These are phyloP conservation scores for Metroxylon sagu DNA, from an alignment of 176 grass and related monocot species.

Conservation along the genomic window DNA sequence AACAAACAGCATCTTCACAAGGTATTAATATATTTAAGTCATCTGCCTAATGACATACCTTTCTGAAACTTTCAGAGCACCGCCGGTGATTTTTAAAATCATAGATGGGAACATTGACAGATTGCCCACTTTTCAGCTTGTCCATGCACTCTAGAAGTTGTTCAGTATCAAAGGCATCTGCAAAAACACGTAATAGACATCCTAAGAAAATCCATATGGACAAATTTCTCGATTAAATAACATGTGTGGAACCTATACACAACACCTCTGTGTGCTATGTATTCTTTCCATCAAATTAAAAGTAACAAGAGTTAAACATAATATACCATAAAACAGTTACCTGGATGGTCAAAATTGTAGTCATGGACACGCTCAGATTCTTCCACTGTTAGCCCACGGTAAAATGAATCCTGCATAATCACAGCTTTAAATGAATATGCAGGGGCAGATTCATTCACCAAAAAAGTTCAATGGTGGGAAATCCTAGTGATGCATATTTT, in stretches of 20 bases:
- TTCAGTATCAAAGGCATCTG: conserved; percentile 97
- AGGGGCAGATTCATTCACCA: no score
- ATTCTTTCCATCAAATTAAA: no score
- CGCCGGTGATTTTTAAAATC: conserved; percentile 92
- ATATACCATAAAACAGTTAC: conserved; percentile 36
- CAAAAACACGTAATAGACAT: conserved; percentile 1
- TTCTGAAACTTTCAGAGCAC: conserved; percentile 74
- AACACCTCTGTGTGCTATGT: no score
- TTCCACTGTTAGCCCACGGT: conserved; percentile 81
- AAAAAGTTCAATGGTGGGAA: no score
- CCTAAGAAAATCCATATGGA: not conserved
- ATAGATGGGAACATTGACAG: conserved; percentile 96
- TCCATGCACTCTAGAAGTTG: conserved; percentile 92
- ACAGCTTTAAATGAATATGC: not conserved
- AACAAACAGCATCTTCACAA: no score
- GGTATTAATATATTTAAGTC: no score
- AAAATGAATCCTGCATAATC: conserved; percentile 82
- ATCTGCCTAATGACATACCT: conserved; percentile 32
- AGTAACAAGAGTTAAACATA: no score
- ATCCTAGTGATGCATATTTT: no score
- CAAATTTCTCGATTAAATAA: not conserved
- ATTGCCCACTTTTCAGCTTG: conserved; percentile 60
- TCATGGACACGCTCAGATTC: conserved; percentile 73
- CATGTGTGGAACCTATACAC: no score
- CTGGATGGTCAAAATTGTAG: conserved; percentile 99